Conservation (phyloP, 2,329 filamentous ascomycete genomes). For the Nothophaeocryptopus gaeumannii region DNA sequence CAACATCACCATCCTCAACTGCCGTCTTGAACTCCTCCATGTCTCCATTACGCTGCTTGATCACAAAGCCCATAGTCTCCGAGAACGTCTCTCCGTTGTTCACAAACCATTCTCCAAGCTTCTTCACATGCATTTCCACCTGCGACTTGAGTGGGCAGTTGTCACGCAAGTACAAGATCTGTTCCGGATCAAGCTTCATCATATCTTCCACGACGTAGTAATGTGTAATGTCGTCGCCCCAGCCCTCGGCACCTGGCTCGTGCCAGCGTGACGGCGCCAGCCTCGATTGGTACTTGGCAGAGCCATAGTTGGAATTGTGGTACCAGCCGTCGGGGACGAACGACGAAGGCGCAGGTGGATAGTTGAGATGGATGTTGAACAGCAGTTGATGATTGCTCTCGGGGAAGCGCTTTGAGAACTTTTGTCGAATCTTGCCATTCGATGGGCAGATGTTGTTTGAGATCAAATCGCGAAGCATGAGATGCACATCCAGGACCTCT, state of each 20-base stretch:
- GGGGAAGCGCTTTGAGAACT: constrained; percentile 56
- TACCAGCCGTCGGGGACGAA: constrained; percentile 38
- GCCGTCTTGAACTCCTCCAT: constrained; percentile 59
- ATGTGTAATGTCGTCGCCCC: constrained; percentile 62
- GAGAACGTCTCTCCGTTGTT: constrained; percentile 63
- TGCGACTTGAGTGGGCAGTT: constrained; percentile 56
- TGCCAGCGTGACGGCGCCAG: constrained; percentile 49
- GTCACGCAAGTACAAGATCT: constrained; percentile 57
- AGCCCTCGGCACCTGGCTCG: constrained; percentile 58
- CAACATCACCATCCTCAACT: constrained; percentile 66
- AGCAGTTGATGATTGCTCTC: constrained; percentile 49
- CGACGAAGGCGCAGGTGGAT: constrained; percentile 33
- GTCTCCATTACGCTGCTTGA: constrained; percentile 55
- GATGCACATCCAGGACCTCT: constrained; percentile 59
- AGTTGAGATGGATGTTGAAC: constrained; percentile 45
- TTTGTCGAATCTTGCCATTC: constrained; percentile 58
- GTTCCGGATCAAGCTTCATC: constrained; percentile 61
- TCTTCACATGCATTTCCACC: constrained; percentile 54
- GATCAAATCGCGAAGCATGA: constrained; percentile 55
- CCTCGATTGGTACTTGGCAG: constrained; percentile 45
- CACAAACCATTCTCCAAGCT: constrained; percentile 59
- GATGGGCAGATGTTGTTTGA: constrained; percentile 60
- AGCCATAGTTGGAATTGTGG: constrained; percentile 34
- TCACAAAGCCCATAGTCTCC: constrained; percentile 57
- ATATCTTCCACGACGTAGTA: constrained; percentile 65